Conservation (phyloP, 169 alveolate species). For the Plasmodium gonderi region DNA sequence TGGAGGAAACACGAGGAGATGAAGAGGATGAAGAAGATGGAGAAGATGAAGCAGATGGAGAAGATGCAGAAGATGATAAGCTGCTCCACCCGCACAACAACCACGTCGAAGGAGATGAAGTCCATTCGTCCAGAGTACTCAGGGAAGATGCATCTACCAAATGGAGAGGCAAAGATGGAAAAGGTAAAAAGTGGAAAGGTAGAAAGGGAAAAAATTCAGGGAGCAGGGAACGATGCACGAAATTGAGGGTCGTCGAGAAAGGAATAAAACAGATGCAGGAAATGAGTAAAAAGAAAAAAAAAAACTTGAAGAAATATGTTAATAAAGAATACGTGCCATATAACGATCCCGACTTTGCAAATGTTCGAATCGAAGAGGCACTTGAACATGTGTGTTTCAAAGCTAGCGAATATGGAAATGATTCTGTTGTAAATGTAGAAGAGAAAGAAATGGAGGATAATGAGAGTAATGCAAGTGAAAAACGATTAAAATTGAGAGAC, state of each 20-base stretch:
- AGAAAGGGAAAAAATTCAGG: too few species aligned
- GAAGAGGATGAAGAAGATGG: not conserved
- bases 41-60: not conserved
- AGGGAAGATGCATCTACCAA: not conserved
- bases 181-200: too few species aligned
- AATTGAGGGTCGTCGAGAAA: too few species aligned
- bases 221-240: too few species aligned
- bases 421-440: not conserved
- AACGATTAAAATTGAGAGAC: not conserved
- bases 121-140: not conserved
- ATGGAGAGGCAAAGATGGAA: too few species aligned
- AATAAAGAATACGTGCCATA: constrained; percentile 68
- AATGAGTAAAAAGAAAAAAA: not conserved
- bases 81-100: too few species aligned
- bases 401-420: not conserved
- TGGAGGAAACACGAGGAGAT: not conserved
- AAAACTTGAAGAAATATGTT: not conserved
- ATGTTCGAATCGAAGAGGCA: constrained; percentile 72
- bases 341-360: constrained; percentile 70
- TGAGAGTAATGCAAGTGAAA: constrained; percentile 1
- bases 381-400: constrained; percentile 66
- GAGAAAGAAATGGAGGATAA: not conserved
- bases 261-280: not conserved
- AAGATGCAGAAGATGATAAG: not conserved
- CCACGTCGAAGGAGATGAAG: not conserved